phyloP scores from a whole-genome alignment of 2,329 filamentous ascomycete species.

The Botrytis medusae region DNA sequence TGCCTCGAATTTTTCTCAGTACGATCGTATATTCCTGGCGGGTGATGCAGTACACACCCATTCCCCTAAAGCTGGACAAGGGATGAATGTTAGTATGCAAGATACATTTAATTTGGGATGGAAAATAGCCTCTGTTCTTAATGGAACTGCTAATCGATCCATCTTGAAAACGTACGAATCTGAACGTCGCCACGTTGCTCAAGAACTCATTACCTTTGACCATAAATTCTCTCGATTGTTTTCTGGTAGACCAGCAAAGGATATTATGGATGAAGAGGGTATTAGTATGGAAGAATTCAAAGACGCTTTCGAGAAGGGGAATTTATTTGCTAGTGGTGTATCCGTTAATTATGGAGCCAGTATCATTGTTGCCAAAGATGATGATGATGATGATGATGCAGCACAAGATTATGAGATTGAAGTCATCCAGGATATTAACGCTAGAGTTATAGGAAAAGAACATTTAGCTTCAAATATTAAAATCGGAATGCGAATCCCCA shows the following conservation, averaged over 20 bases:
- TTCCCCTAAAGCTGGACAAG: constrained; percentile 63
- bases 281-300: constrained; percentile 65
- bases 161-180: constrained; percentile 60
- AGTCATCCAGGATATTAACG: constrained; percentile 46
- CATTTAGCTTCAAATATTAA: constrained; percentile 35
- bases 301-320: constrained; percentile 57
- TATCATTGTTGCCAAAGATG: constrained; percentile 55
- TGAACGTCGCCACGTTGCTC: constrained; percentile 61
- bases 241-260: constrained; percentile 53
- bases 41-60: constrained; percentile 53
- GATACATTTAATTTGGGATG: constrained; percentile 64
- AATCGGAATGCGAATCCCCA: constrained; percentile 58
- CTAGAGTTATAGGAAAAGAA: constrained; percentile 52
- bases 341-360: constrained; percentile 59
- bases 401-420: constrained; percentile 51
- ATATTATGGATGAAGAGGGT: constrained; percentile 46
- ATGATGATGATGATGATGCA: constrained; percentile 43
- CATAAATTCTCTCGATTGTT: constrained; percentile 57
- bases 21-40: constrained; percentile 53
- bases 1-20: constrained; percentile 48
- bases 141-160: constrained; percentile 46
- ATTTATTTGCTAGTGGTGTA: constrained; percentile 58
- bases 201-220: constrained; percentile 66
- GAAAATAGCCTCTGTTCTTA: constrained; percentile 48
- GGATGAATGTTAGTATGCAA: constrained; percentile 58